Evolutionary conservation across 1,284 basidiomycete genomes (phyloP).

Genomic region (Bjerkandera adusta): DNA sequence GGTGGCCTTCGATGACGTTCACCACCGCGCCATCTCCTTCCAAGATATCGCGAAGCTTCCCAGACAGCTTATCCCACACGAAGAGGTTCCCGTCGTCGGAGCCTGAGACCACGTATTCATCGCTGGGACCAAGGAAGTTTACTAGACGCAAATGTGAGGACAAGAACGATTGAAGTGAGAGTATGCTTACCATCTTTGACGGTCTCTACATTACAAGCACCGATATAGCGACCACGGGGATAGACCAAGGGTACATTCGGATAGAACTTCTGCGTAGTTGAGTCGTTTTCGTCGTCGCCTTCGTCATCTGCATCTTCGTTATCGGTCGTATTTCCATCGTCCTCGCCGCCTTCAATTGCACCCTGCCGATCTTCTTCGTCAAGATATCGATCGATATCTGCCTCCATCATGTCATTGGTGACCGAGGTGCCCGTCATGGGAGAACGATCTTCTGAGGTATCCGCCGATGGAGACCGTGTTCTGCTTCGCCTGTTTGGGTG

Average conservation of each 20-base stretch:
- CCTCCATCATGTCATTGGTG: conserved; percentile 25
- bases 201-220: conserved; percentile 83
- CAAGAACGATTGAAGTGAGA: background rate
- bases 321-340: conserved; percentile 17
- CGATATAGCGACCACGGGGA: conserved; percentile 68
- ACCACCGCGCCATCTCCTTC: conserved; percentile 84
- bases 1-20: conserved; percentile 88
- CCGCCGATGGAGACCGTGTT: background rate
- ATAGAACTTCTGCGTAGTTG: conserved; percentile 30
- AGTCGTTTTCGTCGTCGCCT: conserved; percentile 27
- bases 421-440: background rate
- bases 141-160: conserved; percentile 49
- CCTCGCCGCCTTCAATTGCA: conserved; percentile 9
- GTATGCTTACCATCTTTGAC: conserved; percentile 81
- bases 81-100: conserved; percentile 89
- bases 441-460: background rate
- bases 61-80: conserved; percentile 77
- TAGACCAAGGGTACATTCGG: conserved; percentile 56
- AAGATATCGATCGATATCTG: conserved; percentile 27
- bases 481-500: conserved; percentile 2
- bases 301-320: conserved; percentile 30
- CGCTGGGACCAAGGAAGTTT: conserved; percentile 78
- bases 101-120: conserved; percentile 83
- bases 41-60: conserved; percentile 70
- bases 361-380: too few relatives aligned